A percentile compares a stretch with the other conserved stretches of the same genome.
These are phyloP conservation scores for Calocera cornea DNA, from an alignment of 768 basidiomycete genomes.

Conservation along the genomic window DNA sequence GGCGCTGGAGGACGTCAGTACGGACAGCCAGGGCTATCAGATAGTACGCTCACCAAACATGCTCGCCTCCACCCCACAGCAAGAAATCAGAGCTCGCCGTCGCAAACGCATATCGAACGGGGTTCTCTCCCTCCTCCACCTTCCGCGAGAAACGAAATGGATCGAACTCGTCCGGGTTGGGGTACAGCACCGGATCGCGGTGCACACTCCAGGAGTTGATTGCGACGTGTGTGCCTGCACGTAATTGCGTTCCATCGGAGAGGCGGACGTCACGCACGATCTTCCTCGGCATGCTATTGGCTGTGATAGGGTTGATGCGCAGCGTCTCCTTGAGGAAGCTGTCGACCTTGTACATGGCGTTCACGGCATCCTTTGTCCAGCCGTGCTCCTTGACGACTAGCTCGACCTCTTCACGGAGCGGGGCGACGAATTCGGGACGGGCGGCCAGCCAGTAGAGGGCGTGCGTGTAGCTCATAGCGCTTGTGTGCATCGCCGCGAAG, in stretches of 20 bases:
- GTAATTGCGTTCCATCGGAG: conserved; percentile 32
- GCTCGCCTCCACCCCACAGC: background rate
- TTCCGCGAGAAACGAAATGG: background rate
- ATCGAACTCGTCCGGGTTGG: conserved; percentile 22
- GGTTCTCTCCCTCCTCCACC: background rate
- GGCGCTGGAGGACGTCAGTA: conserved; percentile 21
- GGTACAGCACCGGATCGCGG: conserved; percentile 28
- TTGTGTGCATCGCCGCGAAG: conserved; percentile 34
- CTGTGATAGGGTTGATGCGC: conserved; percentile 13
- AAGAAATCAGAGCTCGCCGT: background rate
- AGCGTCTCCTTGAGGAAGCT: conserved; percentile 39
- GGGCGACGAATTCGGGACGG: conserved; percentile 24
- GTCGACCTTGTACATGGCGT: conserved; percentile 33
- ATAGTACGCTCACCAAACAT: background rate
- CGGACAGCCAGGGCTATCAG: background rate
- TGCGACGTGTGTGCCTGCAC: conserved; percentile 27
- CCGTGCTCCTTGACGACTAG: conserved; percentile 18
- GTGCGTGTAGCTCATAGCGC: conserved; percentile 27
- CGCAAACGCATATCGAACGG: background rate
- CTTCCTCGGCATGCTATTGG: conserved; percentile 1
- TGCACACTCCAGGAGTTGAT: conserved; percentile 25
- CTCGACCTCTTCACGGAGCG: conserved; percentile 24
- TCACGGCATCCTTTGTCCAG: conserved; percentile 33
- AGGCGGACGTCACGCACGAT: conserved; percentile 15
- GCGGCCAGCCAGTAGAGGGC: conserved; percentile 29